These are phyloP conservation scores for Talaromyces sp. DNA, from an alignment of 2,329 filamentous ascomycete genomes.

Conservation along the genomic window DNA sequence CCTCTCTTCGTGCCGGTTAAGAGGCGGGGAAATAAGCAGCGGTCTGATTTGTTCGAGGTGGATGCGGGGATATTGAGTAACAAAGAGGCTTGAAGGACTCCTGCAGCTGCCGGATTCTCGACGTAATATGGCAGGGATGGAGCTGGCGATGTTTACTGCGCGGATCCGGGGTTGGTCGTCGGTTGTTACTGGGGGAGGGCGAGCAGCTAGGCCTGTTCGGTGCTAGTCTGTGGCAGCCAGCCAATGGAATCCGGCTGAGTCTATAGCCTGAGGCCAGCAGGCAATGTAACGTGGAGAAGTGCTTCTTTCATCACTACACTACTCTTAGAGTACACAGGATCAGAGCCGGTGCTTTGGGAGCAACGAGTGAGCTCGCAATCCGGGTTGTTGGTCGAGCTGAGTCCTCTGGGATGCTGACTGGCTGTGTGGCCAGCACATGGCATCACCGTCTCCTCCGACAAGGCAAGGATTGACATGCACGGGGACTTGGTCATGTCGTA, in stretches of 20 bases:
- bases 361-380: background rate
- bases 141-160: background rate
- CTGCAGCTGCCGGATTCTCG: background rate
- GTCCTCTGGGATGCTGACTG: background rate
- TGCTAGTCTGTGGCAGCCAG: background rate
- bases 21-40: constrained; percentile 13
- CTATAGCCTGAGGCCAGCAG: background rate
- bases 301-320: background rate
- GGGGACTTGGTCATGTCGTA: background rate
- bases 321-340: background rate
- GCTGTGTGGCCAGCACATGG: constrained; percentile 4
- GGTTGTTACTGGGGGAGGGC: background rate
- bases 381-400: background rate
- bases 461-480: constrained; percentile 6
- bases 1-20: background rate
- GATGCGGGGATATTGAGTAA: constrained; percentile 3
- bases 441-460: constrained; percentile 1
- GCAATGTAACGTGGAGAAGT: constrained; percentile 12
- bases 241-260: background rate
- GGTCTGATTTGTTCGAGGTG: background rate
- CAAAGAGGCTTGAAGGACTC: background rate
- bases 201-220: background rate
- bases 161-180: constrained; percentile 10
- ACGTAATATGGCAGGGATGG: constrained; percentile 3
- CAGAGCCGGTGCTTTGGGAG: background rate